Base-by-base conservation (phyloP, 2,329 filamentous ascomycete species). In the Hansfordia pulvinata region DNA sequence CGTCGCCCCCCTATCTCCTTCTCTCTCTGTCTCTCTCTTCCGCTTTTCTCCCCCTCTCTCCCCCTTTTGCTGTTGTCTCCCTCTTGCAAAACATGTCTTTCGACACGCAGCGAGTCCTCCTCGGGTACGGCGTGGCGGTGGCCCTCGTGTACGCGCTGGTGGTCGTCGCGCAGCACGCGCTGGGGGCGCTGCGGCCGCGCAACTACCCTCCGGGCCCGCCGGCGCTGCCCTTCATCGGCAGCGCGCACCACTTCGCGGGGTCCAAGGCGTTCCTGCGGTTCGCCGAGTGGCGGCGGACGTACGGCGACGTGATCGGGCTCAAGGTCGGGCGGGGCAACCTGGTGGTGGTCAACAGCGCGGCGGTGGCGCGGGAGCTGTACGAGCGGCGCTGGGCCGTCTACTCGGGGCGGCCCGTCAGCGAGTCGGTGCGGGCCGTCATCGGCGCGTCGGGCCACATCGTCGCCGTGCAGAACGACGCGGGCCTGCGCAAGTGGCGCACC, bases 261-360 rank as follows among this genome's bases (percentile, higher is more conserved):
- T 14, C 13, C 10, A 11, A 23, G 11, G 12, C 21, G 8, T 23
- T 8, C 13, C 21, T 7, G 12, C 13, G 16, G 21, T 23, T 23
- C 12, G 10, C 21, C 13, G 21, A 23, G 13, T 23, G 21, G 21
- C 10, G 12, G 12, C 13, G 5, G 6, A 23, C 21, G 5, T 23
- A 23, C 12, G 21, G 21, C 10, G 29, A 33, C 9, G 29, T 35
- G 10, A 21, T 35, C n/a, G 33, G 33, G 4, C 26, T 35, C 17
- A 33, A 35, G 18, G 10, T 26, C 8, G 33, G 28, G 15, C 29
- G 30, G 13, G 23, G 16, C 7, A 27, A 35, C 14, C 17, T 35
- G 10, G 33, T 35, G 17, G 22, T 35, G 3, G 13, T 35, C n/a
- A 30, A 29, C 13, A 30, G 26, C 9, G 26, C 22, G 18, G 18